Base-by-base conservation (phyloP, 2,329 filamentous ascomycete genomes). In the Fusarium transvaalense region DNA sequence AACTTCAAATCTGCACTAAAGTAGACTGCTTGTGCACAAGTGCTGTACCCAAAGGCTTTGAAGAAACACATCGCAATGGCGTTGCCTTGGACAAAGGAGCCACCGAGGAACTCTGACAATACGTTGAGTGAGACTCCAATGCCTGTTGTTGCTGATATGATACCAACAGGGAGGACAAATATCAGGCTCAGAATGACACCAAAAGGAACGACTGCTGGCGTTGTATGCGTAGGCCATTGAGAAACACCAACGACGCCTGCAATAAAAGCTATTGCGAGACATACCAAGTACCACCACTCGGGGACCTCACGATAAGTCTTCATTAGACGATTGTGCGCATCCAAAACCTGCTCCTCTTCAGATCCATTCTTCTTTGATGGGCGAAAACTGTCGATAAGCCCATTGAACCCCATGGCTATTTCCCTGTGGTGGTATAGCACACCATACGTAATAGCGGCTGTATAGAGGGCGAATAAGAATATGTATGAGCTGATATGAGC, bases 281-380 rank as follows among this genome's bases (percentile, higher is more conserved):
- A 68, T 10, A 76, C 58, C 15, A 80, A 51, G 63, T 84, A 85
- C 81, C 82, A 84, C 82, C 81, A 84, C 46, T 84, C 81, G 0
- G 83, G 82, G 1, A 82, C 80, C 68, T 85, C 82, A 5, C 76
- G 77, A 64, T 86, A 86, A 1, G 69, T 69, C 13, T 75, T 72
- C 83, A 86, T 86, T 21, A 85, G 77, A 3, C 81, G 78, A 57
- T 80, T 81, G 71, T 86, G 84, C 4, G 83, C 75, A 62, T 83
- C 81, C 2, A 69, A 29, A 6, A 72, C 61, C 21, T 74, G 68
- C 6, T 52, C 68, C 10, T 73, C 59, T 8, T 73, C 67, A 8
- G 59, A 53, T 0, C 72, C 53, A 10, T 61, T 54, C 51, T 71
- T 72, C 68, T 75, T 76, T 9, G 76, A 75, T 1, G 56, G 54